A percentile compares a stretch with the other conserved stretches of the same genome.
Evolutionary conservation across 768 basidiomycete species (phyloP).

Genomic region (Zangia roseola): DNA sequence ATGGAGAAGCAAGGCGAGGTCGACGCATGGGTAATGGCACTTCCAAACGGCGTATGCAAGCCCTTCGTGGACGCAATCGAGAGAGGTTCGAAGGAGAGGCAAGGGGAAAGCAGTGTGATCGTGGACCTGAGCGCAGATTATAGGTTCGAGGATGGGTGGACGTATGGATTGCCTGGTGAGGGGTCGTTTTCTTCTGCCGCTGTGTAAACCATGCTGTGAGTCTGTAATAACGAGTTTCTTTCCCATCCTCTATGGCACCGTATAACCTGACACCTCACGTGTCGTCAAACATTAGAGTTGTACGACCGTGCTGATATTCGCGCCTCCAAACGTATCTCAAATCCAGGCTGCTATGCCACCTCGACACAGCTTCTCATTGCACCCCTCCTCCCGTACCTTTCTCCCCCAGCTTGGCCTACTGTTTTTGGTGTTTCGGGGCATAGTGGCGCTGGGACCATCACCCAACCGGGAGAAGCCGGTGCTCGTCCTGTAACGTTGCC

Average conservation of each 20-base stretch:
- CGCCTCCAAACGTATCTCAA: constrained; percentile 82
- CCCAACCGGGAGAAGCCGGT: constrained; percentile 54
- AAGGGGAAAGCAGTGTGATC: constrained; percentile 58
- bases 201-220: constrained; percentile 33
- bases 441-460: constrained; percentile 90
- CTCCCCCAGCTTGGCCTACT: constrained; percentile 61
- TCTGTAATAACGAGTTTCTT: constrained; percentile 36
- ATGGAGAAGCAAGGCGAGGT: constrained; percentile 91
- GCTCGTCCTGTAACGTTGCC: constrained; percentile 75
- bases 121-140: constrained; percentile 95
- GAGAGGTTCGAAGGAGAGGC: constrained; percentile 59
- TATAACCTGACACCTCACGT: background rate
- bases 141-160: constrained; percentile 93
- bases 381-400: constrained; percentile 75
- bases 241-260: constrained; percentile 25
- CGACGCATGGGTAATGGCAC: constrained; percentile 98
- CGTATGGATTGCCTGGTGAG: constrained; percentile 99
- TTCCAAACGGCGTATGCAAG: constrained; percentile 96
- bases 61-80: constrained; percentile 97
- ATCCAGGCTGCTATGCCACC: constrained; percentile 97
- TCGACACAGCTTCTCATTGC: constrained; percentile 90
- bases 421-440: constrained; percentile 94
- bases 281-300: constrained; percentile 58
- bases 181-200: constrained; percentile 31
- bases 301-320: constrained; percentile 75